Conservation (phyloP, 1,139 yeast genomes). For the Blastobotrys niveus region DNA sequence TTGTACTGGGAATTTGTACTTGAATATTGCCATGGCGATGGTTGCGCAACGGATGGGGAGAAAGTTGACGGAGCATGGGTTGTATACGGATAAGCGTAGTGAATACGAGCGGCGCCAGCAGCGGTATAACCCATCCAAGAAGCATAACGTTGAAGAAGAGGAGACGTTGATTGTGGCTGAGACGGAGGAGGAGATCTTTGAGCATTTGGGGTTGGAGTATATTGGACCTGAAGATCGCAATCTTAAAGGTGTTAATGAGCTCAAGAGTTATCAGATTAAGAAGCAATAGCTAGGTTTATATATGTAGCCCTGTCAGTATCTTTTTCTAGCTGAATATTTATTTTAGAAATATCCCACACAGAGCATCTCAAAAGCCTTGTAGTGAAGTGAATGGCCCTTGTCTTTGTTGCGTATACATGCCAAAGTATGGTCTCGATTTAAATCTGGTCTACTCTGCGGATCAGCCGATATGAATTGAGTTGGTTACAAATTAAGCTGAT, state of each 20-base stretch:
- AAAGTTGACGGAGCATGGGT: slow-evolving; percentile 47
- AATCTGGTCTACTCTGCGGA: too few species aligned
- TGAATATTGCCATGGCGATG: slow-evolving; percentile 35
- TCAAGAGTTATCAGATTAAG: too few species aligned
- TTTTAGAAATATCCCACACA: too few species aligned
- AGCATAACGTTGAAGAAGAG: slow-evolving; percentile 9
- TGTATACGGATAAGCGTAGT: slow-evolving; percentile 30
- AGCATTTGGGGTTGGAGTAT: slow-evolving; percentile 42
- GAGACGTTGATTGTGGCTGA: slow-evolving; percentile 41
- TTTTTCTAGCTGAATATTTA: too few species aligned
- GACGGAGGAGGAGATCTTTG: slow-evolving; percentile 46
- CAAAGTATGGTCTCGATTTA: too few species aligned
- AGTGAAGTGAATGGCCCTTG: too few species aligned
- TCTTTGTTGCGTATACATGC: too few species aligned
- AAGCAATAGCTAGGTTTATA: too few species aligned
- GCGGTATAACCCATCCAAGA: slow-evolving; percentile 2
- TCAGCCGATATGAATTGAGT: too few species aligned
- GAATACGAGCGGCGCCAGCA: not conserved
- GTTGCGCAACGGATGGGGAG: slow-evolving; percentile 35
- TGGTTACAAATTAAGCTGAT: too few species aligned
- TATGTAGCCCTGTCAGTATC: not conserved
- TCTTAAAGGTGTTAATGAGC: slow-evolving; percentile 14
- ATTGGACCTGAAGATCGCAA: slow-evolving; percentile 46
- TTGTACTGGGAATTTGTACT: slow-evolving; percentile 54
- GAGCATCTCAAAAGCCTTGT: too few species aligned